Evolutionary conservation across 2,329 filamentous ascomycete species (phyloP), one percentile per base, ranked within the genome.

Genomic region (Fulvia fulva): DNA sequence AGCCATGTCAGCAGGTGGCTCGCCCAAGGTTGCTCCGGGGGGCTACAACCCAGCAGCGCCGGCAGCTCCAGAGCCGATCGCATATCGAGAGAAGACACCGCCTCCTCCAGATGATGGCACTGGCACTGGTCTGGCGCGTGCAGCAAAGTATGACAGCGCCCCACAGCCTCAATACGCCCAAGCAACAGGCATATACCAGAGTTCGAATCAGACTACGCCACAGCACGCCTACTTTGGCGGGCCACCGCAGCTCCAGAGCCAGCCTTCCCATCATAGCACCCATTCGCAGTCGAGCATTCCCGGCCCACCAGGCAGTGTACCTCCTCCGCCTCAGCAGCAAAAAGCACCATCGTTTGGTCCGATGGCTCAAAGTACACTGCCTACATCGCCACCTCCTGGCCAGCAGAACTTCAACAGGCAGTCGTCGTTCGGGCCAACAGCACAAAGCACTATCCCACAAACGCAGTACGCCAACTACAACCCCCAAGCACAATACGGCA

Each of bases 41-140:
- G 83, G 87, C 2, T 92, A 92, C 70, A 92, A 92, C 69, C 89
- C 89, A 2, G 89, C 89, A 0, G 88, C 89, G 1, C 89, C 89
- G 4, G 81, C 88, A 0, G 87, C 88, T 0, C 88, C 89, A 0
- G 89, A 92, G 71, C 79, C 83, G 22, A 85, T 91, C 53, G 78
- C 81, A 21, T 84, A 89, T 71, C 82, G 89, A 50, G 89, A 92
- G 73, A 91, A 91, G 80, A 93, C 89, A 0, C 89, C 89, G 1
- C 85, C 89, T 3, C 87, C 87, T 3, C 83, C 86, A 32, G 89
- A 91, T 66, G 84, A 80, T 41, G 82, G 79, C 12, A 75, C 69
- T 56, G 79, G 78, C 3, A 79, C 75, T 19, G 78, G 78, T 1
- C 69, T 80, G 16, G 67, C 66, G 14, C 65, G 70, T 14, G 75